Evolutionary conservation across 306 rosid genomes (phyloP).

Genomic region (Gastrolobium bilobum): DNA sequence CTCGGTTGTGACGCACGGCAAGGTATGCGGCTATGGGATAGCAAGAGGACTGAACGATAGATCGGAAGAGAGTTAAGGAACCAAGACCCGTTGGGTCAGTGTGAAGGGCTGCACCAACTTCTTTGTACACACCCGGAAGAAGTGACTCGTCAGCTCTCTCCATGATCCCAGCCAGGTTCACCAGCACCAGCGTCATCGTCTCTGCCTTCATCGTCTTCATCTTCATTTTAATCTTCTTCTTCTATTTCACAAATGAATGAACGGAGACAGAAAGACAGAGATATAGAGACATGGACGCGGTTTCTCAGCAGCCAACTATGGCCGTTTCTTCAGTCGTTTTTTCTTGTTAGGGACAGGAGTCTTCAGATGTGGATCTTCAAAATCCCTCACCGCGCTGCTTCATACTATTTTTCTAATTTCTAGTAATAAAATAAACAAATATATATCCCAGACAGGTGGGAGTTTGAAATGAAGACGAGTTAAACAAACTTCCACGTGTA

Average conservation of each 20-base stretch:
- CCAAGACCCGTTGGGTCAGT: conserved; percentile 91
- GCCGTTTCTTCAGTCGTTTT: too few relatives aligned
- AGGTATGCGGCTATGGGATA: conserved; percentile 90
- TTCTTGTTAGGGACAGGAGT: too few relatives aligned
- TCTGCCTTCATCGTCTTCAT: conserved; percentile 64
- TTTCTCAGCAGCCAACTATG: neutral
- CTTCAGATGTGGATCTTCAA: neutral
- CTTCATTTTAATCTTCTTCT: neutral
- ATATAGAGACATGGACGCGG: neutral
- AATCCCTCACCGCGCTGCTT: neutral
- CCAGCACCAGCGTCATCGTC: conserved; percentile 75
- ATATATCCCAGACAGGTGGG: too few relatives aligned
- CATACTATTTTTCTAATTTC: too few relatives aligned
- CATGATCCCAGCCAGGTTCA: conserved; percentile 91
- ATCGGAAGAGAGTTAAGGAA: conserved; percentile 79
- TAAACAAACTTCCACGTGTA: too few relatives aligned
- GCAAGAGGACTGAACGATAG: conserved; percentile 79
- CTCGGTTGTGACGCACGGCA: conserved; percentile 78
- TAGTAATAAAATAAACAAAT: too few relatives aligned
- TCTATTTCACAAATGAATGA: neutral
- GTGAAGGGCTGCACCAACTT: conserved; percentile 92
- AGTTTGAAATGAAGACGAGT: too few relatives aligned
- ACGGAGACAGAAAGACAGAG: too few relatives aligned
- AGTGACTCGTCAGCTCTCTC: conserved; percentile 93
- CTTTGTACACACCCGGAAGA: conserved; percentile 84